phyloP scores from a whole-genome alignment of 1,139 yeast genomes.

The Diutina neorugosa region DNA sequence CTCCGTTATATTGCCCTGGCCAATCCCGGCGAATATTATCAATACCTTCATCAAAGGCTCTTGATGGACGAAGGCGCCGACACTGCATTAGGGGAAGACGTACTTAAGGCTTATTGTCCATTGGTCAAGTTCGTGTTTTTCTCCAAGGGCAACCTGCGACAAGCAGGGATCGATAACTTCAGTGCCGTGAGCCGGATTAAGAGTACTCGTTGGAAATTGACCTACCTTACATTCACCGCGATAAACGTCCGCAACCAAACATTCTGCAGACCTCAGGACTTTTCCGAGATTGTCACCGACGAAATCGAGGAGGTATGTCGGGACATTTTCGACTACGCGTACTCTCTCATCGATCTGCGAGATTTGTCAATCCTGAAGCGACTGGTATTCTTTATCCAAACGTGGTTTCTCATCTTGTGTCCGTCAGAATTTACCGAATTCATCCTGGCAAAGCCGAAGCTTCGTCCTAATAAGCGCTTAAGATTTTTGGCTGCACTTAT shows the following conservation, averaged over 20 bases:
- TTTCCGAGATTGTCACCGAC: neutral
- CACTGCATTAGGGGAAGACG: slow-evolving; percentile 16
- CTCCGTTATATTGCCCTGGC: slow-evolving; percentile 43
- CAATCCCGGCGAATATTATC: slow-evolving; percentile 38
- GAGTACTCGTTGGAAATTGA: slow-evolving; percentile 42
- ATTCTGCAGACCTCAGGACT: neutral
- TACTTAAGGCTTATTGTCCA: slow-evolving; percentile 32
- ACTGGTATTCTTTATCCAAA: slow-evolving; percentile 7
- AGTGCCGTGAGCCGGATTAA: slow-evolving; percentile 28
- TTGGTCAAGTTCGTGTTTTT: slow-evolving; percentile 38
- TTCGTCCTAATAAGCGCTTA: slow-evolving; percentile 24
- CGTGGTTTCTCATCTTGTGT: slow-evolving; percentile 25
- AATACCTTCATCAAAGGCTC: slow-evolving; percentile 25
- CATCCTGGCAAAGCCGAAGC: slow-evolving; percentile 19
- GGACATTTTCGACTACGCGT: neutral
- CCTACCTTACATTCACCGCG: slow-evolving; percentile 35
- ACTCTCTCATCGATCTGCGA: neutral
- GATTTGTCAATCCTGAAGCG: neutral
- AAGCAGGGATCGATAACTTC: slow-evolving; percentile 28
- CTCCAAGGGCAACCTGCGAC: slow-evolving; percentile 23
- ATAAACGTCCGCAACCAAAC: neutral
- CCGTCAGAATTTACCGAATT: slow-evolving; percentile 26
- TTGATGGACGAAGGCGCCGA: slow-evolving; percentile 23
- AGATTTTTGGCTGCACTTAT: slow-evolving; percentile 21
- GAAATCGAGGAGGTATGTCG: neutral